Evolutionary conservation across 2,329 filamentous ascomycete genomes (phyloP).

Genomic region (Colletotrichum sp.): DNA sequence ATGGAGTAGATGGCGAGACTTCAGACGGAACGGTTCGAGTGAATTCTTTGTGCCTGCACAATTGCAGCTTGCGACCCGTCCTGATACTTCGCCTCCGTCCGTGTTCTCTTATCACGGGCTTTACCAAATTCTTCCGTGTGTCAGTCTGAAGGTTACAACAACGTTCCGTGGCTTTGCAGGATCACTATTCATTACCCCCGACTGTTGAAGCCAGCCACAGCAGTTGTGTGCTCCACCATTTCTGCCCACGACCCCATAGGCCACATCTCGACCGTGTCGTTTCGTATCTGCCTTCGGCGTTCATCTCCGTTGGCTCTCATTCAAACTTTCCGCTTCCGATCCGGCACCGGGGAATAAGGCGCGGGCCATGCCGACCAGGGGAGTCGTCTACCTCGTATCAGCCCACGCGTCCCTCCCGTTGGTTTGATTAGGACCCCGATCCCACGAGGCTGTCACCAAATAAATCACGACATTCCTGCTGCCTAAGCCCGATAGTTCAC

Average conservation of each 20-base stretch:
- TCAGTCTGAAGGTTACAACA: too few relatives aligned
- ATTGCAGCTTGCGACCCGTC: neutral
- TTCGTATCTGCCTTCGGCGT: neutral
- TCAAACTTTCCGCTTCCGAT: neutral
- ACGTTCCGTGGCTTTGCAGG: neutral
- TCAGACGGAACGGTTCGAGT: neutral
- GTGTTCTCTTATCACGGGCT: neutral
- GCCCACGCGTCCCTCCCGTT: neutral
- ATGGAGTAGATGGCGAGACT: neutral
- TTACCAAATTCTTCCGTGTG: too few relatives aligned
- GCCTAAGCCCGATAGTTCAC: neutral
- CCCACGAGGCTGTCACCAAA: neutral
- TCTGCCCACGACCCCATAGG: neutral
- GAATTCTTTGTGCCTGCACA: accelerated
- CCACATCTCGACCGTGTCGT: neutral
- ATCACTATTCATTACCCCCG: too few relatives aligned
- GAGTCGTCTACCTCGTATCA: neutral
- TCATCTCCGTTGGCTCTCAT: neutral
- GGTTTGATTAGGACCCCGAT: neutral
- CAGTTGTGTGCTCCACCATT: neutral
- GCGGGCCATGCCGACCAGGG: neutral
- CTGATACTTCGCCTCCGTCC: neutral
- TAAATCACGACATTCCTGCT: neutral
- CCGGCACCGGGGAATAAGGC: neutral
- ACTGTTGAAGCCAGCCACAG: neutral